Evolutionary conservation across 1,284 basidiomycete species (phyloP).

Genomic region (Porogramme epimiltina): DNA sequence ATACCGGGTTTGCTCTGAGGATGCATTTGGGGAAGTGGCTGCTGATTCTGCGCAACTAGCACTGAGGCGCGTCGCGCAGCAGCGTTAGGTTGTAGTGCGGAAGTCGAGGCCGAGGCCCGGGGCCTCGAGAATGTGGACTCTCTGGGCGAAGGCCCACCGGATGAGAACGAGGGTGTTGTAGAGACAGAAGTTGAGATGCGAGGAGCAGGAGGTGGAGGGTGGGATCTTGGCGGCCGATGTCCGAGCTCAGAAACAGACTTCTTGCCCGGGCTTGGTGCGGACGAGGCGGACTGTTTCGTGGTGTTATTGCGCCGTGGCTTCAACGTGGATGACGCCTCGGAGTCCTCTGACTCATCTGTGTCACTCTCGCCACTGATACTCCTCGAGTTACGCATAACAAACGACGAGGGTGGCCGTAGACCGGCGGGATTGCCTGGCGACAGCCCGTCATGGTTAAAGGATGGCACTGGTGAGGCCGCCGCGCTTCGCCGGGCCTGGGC

Average conservation of each 20-base stretch:
- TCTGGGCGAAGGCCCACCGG: slow-evolving; percentile 1
- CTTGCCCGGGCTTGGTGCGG: slow-evolving; percentile 12
- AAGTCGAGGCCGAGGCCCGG: slow-evolving; percentile 39
- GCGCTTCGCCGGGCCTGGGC: slow-evolving; percentile 66
- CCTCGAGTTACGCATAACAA: slow-evolving; percentile 16
- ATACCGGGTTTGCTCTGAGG: slow-evolving; percentile 17
- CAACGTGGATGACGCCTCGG: slow-evolving; percentile 38
- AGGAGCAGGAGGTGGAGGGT: slow-evolving; percentile 12
- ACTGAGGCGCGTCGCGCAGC: slow-evolving; percentile 39
- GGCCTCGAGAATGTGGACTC: slow-evolving; percentile 23
- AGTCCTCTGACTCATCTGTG: slow-evolving; percentile 35
- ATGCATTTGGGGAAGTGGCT: not conserved
- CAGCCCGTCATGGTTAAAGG: slow-evolving; percentile 47
- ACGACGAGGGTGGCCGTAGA: slow-evolving; percentile 20
- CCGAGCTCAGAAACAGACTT: slow-evolving; percentile 33
- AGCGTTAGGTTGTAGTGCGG: slow-evolving; percentile 39
- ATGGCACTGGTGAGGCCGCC: slow-evolving; percentile 61
- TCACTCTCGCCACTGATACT: slow-evolving; percentile 19
- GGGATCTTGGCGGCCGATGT: slow-evolving; percentile 18
- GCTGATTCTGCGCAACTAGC: slow-evolving; percentile 24
- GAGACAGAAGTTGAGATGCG: slow-evolving; percentile 22
- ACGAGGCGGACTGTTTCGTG: slow-evolving; percentile 20
- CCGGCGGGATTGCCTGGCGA: slow-evolving; percentile 26
- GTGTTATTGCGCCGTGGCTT: slow-evolving; percentile 36
- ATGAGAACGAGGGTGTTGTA: slow-evolving; percentile 11